Conservation (phyloP, 2,329 filamentous ascomycete genomes). For the Trichoderma citrinoviride region DNA sequence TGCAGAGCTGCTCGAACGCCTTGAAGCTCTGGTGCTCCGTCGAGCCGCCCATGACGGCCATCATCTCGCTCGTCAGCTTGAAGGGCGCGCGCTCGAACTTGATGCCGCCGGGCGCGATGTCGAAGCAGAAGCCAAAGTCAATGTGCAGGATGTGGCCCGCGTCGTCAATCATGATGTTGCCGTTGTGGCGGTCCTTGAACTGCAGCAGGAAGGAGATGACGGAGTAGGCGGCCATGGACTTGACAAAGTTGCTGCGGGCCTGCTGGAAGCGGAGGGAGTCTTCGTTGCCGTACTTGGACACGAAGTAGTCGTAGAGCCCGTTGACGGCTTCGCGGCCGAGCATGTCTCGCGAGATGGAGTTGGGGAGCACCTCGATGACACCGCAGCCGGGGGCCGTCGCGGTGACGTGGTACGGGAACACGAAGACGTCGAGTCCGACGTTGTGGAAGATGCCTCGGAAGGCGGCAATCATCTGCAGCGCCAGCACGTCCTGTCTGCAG, state of each 20-base stretch:
- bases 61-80: constrained; percentile 96
- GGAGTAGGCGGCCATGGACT: constrained; percentile 98
- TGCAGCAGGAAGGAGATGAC: constrained; percentile 95
- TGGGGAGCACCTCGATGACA: constrained; percentile 96
- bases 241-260: constrained; percentile 95
- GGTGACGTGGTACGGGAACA: constrained; percentile 95
- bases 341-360: constrained; percentile 98
- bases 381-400: constrained; percentile 96
- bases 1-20: constrained; percentile 93
- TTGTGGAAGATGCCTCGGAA: constrained; percentile 97
- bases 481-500: constrained; percentile 93
- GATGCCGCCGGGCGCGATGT: constrained; percentile 94
- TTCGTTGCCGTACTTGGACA: constrained; percentile 95
- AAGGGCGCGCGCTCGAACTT: constrained; percentile 98
- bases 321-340: constrained; percentile 97
- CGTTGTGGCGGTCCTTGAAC: constrained; percentile 99
- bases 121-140: constrained; percentile 99
- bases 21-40: constrained; percentile 83
- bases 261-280: constrained; percentile 93
- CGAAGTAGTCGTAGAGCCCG: constrained; percentile 96
- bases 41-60: constrained; percentile 95
- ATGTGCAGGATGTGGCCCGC: constrained; percentile 97
- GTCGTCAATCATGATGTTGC: constrained; percentile 99
- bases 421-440: constrained; percentile 92
- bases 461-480: constrained; percentile 94